Evolutionary conservation across 192 early-diverging fungal species (phyloP).

Genomic region (Cladochytrium replicatum): DNA sequence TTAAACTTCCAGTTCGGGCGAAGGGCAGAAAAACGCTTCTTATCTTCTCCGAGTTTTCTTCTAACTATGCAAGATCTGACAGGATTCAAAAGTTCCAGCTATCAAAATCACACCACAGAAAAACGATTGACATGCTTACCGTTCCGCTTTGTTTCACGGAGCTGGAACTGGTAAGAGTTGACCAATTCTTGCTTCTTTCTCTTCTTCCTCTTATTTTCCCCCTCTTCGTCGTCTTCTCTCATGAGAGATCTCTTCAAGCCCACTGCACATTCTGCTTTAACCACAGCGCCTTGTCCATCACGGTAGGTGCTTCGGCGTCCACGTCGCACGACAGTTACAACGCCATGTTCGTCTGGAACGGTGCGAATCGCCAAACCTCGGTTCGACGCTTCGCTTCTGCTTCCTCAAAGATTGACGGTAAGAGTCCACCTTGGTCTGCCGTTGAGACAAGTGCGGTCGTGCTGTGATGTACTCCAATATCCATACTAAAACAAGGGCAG

Average conservation of each 20-base stretch:
- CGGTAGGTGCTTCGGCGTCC: slow-evolving; percentile 54
- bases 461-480: slow-evolving; percentile 8
- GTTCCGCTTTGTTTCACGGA: slow-evolving; percentile 80
- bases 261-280: slow-evolving; percentile 44
- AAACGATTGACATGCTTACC: slow-evolving; percentile 39
- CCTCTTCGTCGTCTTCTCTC: slow-evolving; percentile 35
- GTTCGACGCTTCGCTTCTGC: slow-evolving; percentile 62
- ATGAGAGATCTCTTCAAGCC: slow-evolving; percentile 26
- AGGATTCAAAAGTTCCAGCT: slow-evolving; percentile 5
- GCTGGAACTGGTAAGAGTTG: slow-evolving; percentile 95
- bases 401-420: slow-evolving; percentile 69
- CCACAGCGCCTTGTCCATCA: slow-evolving; percentile 56
- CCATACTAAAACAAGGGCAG: slow-evolving; percentile 4
- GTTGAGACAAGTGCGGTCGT: slow-evolving; percentile 27
- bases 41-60: slow-evolving; percentile 88
- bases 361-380: slow-evolving; percentile 55
- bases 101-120: not conserved
- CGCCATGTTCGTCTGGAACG: slow-evolving; percentile 86
- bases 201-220: slow-evolving; percentile 43
- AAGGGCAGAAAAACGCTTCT: slow-evolving; percentile 65
- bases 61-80: slow-evolving; percentile 78
- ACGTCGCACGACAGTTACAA: slow-evolving; percentile 68
- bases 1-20: slow-evolving; percentile 73
- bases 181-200: slow-evolving; percentile 72
- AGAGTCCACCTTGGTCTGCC: slow-evolving; percentile 57